Percentiles rank a stretch among this genome's conserved stretches.
Evolutionary conservation across 2,329 filamentous ascomycete species (phyloP).

Genomic region (Trichoderma koningiopsis): DNA sequence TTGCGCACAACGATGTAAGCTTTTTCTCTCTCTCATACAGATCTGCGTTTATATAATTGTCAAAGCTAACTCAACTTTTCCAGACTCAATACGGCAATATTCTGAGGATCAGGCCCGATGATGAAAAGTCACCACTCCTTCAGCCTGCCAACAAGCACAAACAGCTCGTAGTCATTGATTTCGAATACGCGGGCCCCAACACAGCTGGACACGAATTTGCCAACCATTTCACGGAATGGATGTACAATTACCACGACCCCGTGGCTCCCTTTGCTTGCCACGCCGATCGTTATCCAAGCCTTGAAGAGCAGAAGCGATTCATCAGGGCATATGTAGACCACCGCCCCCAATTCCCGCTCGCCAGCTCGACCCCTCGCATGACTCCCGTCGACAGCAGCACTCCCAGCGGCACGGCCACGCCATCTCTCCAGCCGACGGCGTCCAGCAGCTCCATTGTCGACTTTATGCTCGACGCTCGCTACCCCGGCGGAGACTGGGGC

Average conservation of each 20-base stretch:
- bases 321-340: conserved; percentile 86
- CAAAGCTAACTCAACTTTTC: conserved; percentile 22
- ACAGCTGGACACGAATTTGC: conserved; percentile 86
- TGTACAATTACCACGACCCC: conserved; percentile 91
- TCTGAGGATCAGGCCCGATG: conserved; percentile 67
- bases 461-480: conserved; percentile 81
- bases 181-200: conserved; percentile 94
- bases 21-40: no score
- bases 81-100: conserved; percentile 99
- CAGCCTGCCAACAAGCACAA: conserved; percentile 93
- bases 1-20: conserved; percentile 95
- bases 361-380: conserved; percentile 54
- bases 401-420: conserved; percentile 35
- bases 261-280: conserved; percentile 67
- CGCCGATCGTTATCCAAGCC: conserved; percentile 69
- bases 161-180: conserved; percentile 95
- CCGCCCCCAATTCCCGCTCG: conserved; percentile 64
- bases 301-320: conserved; percentile 82
- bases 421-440: conserved; percentile 41
- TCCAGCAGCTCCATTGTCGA: conserved; percentile 59
- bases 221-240: conserved; percentile 98
- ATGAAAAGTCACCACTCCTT: conserved; percentile 81
- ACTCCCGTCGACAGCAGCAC: conserved; percentile 47
- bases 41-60: not conserved
- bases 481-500: conserved; percentile 55